These are phyloP conservation scores for Pseudomicrostroma phylloplanum DNA, from an alignment of 1,284 basidiomycete species.

Conservation along the genomic window DNA sequence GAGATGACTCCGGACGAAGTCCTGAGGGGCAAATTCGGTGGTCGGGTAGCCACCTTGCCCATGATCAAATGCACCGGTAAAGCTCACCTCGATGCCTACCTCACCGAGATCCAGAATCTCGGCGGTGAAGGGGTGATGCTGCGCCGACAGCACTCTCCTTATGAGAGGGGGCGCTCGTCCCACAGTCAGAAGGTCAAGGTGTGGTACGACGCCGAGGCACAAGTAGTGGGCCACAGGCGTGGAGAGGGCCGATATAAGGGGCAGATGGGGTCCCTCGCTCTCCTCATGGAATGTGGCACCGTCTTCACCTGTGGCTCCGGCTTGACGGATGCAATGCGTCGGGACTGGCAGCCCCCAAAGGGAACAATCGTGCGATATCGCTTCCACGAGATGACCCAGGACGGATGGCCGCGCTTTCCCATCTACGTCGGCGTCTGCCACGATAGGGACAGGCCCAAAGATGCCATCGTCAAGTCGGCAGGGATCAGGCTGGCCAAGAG, in stretches of 20 bases:
- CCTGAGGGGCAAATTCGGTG: conserved; percentile 12
- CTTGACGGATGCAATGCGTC: conserved; percentile 31
- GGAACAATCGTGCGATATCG: conserved; percentile 62
- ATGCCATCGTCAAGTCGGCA: not conserved
- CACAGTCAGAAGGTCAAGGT: conserved; percentile 9
- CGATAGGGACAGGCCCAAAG: not conserved
- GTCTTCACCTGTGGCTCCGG: conserved; percentile 44
- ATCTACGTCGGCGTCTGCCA: not conserved
- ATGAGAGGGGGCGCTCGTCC: conserved; percentile 52
- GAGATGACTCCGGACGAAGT: conserved; percentile 28
- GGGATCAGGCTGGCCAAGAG: not conserved
- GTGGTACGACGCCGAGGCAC: conserved; percentile 16
- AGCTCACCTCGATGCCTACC: conserved; percentile 57
- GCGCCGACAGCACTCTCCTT: conserved; percentile 57
- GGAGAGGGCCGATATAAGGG: conserved; percentile 12
- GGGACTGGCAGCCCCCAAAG: conserved; percentile 52
- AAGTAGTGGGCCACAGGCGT: conserved; percentile 9
- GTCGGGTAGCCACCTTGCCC: conserved; percentile 57
- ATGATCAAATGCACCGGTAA: conserved; percentile 56
- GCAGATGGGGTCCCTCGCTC: conserved; percentile 58
- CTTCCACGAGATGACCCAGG: conserved; percentile 63
- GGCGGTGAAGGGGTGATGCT: conserved; percentile 66
- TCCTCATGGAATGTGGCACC: conserved; percentile 62
- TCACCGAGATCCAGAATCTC: conserved; percentile 57
- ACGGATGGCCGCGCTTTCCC: conserved; percentile 57